Evolutionary conservation across 2,329 filamentous ascomycete species (phyloP).

Genomic region (Aureobasidium sp.): DNA sequence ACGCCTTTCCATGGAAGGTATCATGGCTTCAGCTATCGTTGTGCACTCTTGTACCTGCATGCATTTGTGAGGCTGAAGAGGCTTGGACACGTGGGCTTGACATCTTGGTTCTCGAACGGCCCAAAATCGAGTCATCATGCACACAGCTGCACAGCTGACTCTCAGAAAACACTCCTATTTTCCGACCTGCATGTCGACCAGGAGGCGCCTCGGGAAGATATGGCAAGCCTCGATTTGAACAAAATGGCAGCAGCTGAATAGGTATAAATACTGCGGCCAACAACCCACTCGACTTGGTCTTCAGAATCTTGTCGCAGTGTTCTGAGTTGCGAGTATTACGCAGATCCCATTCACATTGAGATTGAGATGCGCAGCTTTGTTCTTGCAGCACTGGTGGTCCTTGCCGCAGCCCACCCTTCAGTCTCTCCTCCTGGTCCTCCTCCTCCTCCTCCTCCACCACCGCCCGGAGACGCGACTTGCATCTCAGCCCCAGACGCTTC

Average conservation of each 20-base stretch:
- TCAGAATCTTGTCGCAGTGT: background rate
- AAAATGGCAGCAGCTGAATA: background rate
- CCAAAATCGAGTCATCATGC: too few species aligned
- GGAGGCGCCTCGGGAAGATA: background rate
- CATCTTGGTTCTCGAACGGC: too few species aligned
- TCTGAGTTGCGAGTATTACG: background rate
- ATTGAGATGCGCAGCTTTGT: background rate
- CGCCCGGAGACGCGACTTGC: constrained; percentile 13
- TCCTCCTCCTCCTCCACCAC: background rate
- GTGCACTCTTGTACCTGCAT: too few species aligned
- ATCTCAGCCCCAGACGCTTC: constrained; percentile 19
- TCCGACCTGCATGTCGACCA: background rate
- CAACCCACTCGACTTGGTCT: background rate
- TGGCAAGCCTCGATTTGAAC: background rate
- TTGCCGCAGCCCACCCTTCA: background rate
- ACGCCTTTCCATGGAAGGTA: too few species aligned
- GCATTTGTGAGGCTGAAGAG: too few species aligned
- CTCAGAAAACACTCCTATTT: background rate
- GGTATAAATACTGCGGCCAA: background rate
- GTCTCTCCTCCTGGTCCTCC: background rate
- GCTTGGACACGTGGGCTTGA: too few species aligned
- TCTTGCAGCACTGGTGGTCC: background rate
- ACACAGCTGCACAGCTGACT: background rate
- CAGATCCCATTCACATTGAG: background rate
- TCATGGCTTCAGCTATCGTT: too few species aligned